Evolutionary conservation across 352 stramenopile species (phyloP), one percentile per base, ranked within the genome.

Genomic region (Globisporangium parvum): DNA sequence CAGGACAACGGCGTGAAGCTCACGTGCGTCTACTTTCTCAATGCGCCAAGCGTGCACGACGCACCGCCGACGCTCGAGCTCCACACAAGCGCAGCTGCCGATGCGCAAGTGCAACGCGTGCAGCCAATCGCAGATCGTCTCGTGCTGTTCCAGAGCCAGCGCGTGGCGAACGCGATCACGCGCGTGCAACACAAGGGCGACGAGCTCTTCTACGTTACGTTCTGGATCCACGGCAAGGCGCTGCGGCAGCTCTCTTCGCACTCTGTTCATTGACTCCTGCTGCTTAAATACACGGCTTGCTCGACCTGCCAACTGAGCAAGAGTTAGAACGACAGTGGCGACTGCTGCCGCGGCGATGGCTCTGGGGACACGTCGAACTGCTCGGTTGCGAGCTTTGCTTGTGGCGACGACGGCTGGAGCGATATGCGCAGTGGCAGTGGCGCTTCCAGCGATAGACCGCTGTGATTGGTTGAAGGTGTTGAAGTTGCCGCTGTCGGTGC

Each of bases 1-100:
- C 81, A 85, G 47, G 73, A 92, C 58, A 91, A 94, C 54, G 80
- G 80, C 21, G 85, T 86, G 57, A 87, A 89, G 47, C 54, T 94
- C 50, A 85, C 77, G 23, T 91, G 81, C 46, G 46, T 90, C 21
- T 92, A 92, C 52, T 91, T 80, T 52, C 66, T 88, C 31, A 83
- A 80, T 53, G 2, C 40, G 67, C 26, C 35, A 61, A 10, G 17
- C 55, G 60, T 12, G 14, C 26, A 47, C 20, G 8, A 23, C 37
- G 2, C 23, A 37, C 9, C n/a, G 54, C 56, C 60, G 28, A 70
- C 48, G 6, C 33, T 92, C 0, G 59, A 63, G 0, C 51, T 92
- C 28, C 66, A 66, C 48, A 75, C 64, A 15, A 70, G 48, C 26
- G 20, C 77, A 12, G 52, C 59, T 5, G 53, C 59, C 0, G 62